phyloP scores from a whole-genome alignment of 2,329 filamentous ascomycete genomes.

The Aspergillus hortae region DNA sequence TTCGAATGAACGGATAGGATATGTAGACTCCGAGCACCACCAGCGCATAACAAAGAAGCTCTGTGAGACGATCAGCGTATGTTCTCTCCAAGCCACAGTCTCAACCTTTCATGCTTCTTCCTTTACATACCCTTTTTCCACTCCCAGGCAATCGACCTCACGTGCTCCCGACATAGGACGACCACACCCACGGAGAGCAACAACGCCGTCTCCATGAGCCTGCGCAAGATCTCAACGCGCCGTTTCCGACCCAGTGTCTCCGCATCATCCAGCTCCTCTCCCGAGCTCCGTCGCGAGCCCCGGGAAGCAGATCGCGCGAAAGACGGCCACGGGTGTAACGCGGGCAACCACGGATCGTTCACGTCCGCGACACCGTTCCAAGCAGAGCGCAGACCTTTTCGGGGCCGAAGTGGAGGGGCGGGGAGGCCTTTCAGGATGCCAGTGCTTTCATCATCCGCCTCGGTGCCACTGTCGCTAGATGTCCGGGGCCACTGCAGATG shows the following conservation, averaged over 20 bases:
- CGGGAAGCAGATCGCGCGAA: conserved; percentile 26
- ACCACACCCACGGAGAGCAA: conserved; percentile 51
- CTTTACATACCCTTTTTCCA: conserved; percentile 38
- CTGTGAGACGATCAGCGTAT: conserved; percentile 21
- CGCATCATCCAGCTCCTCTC: conserved; percentile 26
- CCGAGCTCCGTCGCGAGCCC: conserved; percentile 29
- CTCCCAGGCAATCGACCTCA: conserved; percentile 28
- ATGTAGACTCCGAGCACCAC: conserved; percentile 32
- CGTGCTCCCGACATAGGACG: conserved; percentile 32
- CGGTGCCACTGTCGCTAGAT: conserved; percentile 85
- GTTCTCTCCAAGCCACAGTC: background rate
- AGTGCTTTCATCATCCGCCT: conserved; percentile 86
- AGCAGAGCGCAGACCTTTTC: conserved; percentile 68
- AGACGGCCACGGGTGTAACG: conserved; percentile 30
- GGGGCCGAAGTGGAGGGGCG: conserved; percentile 66
- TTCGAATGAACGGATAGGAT: conserved; percentile 52
- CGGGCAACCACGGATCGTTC: conserved; percentile 28
- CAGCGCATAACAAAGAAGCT: conserved; percentile 31
- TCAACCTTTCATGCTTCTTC: background rate
- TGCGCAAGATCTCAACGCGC: conserved; percentile 42
- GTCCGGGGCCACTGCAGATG: conserved; percentile 53
- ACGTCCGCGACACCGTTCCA: conserved; percentile 19
- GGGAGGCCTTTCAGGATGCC: conserved; percentile 76
- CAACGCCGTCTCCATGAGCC: conserved; percentile 53
- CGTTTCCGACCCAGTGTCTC: conserved; percentile 29